phyloP scores from a whole-genome alignment of 179 eudicot genomes.

The Beta corolliflora region DNA sequence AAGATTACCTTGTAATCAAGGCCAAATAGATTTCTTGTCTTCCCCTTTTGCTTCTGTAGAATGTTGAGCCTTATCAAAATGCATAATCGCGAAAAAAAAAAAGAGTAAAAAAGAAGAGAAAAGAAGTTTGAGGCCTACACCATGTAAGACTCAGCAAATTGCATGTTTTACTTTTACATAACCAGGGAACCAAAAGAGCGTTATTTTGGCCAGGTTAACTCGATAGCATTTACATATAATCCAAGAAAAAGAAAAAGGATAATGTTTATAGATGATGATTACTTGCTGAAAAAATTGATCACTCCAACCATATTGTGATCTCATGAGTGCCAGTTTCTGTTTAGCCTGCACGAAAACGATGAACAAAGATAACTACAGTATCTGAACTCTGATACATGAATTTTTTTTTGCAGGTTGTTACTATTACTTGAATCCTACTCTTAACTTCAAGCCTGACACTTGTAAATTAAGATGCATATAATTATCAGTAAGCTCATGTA shows the following conservation, averaged over 20 bases:
- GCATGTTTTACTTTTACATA: conserved; percentile 16
- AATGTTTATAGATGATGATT: conserved; percentile 17
- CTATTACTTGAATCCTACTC: not conserved
- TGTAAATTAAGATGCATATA: not conserved
- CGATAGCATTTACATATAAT: not conserved
- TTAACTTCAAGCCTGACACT: not conserved
- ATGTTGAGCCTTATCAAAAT: conserved; percentile 23
- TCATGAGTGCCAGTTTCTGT: conserved; percentile 12
- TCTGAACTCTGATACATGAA: not conserved
- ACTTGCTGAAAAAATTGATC: conserved; percentile 9
- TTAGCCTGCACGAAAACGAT: conserved; percentile 20
- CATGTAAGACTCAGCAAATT: conserved; percentile 15
- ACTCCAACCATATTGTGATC: conserved; percentile 13
- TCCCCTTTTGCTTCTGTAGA: conserved; percentile 10
- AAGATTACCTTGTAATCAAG: conserved; percentile 21
- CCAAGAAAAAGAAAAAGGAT: not conserved
- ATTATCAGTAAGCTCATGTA: not conserved
- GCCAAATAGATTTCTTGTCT: conserved; percentile 27
- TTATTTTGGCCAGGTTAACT: conserved; percentile 12
- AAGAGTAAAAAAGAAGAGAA: no score
- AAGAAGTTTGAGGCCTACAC: conserved; percentile 11
- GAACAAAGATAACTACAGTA: not conserved
- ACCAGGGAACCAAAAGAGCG: conserved; percentile 19
- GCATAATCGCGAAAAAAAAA: not conserved
- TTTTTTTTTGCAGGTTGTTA: not conserved